Evolutionary conservation across 495 filamentous ascomycete species (phyloP), one percentile per base, ranked within the genome.

Genomic region (Symbiotaphrina buchneri): DNA sequence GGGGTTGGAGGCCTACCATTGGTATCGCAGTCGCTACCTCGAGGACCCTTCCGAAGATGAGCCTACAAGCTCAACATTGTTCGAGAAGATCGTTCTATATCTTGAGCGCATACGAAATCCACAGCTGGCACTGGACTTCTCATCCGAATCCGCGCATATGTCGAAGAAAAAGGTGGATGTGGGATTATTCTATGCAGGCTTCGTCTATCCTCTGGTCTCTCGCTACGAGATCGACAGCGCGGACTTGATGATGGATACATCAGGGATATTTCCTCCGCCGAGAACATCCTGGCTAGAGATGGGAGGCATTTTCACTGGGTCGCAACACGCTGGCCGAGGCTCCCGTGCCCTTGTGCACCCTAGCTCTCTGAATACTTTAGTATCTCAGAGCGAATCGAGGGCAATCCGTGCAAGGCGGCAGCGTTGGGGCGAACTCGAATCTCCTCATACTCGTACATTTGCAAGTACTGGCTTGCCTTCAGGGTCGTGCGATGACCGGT

Each of bases 41-140:
- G 57, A 65, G 19, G 58, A 53, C 11, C 48, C 51, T 8, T 35
- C 38, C 10, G 11, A 11, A 15, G 30, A 25, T 33, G 28, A 28
- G 4, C 45, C 45, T 0, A 50, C 43, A 27, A 39, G 53, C 5
- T 45, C 37, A 11, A 32, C 41, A 2, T 41, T 60, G 24, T 40
- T 77, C 10, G 71, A 73, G 39, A 56, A 70, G 28, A 63, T 61
- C 3, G 69, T 80, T 40, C 61, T 59, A 37, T 78, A 76, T 41
- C 56, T 80, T 8, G 66, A 67, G 25, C 52, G 56, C 26, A 43
- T 79, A 36, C 67, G 71, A n/a, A n/a, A n/a, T n/a, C n/a, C n/a
- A n/a, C n/a, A n/a, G n/a, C n/a, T n/a, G n/a, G n/a, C n/a, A n/a
- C n/a, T n/a, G n/a, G 6, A 53, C 54, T 35, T 68, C 63, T 6